These are phyloP conservation scores for Pholiota molesta DNA, from an alignment of 768 basidiomycete genomes.

Conservation along the genomic window DNA sequence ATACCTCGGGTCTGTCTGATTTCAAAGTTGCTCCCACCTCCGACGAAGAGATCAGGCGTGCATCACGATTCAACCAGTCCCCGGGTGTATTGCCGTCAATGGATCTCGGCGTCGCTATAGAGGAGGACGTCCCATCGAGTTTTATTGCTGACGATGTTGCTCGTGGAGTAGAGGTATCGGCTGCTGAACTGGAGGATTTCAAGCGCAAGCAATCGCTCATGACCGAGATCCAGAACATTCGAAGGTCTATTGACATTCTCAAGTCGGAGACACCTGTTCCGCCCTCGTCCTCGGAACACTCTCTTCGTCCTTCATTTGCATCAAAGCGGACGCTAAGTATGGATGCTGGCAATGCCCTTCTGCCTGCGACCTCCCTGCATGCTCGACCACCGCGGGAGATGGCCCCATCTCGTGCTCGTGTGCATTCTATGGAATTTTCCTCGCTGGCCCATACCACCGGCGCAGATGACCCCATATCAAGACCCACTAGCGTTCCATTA, in stretches of 20 bases:
- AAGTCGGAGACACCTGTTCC: slow-evolving; percentile 72
- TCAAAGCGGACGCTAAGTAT: slow-evolving; percentile 71
- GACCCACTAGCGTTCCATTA: slow-evolving; percentile 76
- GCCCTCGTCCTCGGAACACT: slow-evolving; percentile 57
- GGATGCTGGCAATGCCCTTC: slow-evolving; percentile 55
- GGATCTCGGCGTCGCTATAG: slow-evolving; percentile 75
- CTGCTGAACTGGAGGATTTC: slow-evolving; percentile 50
- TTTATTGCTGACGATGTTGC: slow-evolving; percentile 54
- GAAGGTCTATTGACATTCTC: slow-evolving; percentile 76
- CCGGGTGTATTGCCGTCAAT: slow-evolving; percentile 66
- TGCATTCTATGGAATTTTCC: slow-evolving; percentile 75
- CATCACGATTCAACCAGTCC: slow-evolving; percentile 50
- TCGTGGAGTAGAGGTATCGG: slow-evolving; percentile 18
- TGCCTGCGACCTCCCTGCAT: slow-evolving; percentile 44
- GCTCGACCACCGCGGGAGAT: slow-evolving; percentile 69
- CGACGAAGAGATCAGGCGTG: slow-evolving; percentile 62
- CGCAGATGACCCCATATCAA: slow-evolving; percentile 57
- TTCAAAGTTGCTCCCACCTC: slow-evolving; percentile 65
- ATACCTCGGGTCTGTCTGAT: slow-evolving; percentile 72
- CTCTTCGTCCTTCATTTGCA: slow-evolving; percentile 65
- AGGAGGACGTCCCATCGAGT: slow-evolving; percentile 72
- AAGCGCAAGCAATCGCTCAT: slow-evolving; percentile 73
- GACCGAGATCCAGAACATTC: slow-evolving; percentile 78
- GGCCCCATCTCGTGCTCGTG: slow-evolving; percentile 63
- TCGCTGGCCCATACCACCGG: slow-evolving; percentile 42